Base-by-base conservation (phyloP, 129 eudicot genomes). In the Rutidosis leptorrhynchoides region DNA sequence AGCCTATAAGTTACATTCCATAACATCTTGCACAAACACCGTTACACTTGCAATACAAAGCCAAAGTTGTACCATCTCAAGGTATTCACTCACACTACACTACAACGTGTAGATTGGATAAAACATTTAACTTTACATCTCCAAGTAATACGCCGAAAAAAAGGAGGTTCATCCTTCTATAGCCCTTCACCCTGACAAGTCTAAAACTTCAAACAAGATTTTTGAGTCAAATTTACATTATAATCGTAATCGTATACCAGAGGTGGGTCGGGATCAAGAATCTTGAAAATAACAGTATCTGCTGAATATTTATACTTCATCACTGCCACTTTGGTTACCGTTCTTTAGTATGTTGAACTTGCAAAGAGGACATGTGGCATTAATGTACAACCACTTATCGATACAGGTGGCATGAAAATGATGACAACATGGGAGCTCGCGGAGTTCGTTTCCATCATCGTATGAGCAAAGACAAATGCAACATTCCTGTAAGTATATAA, bases 331-430 rank as follows among this genome's bases (percentile, higher is more conserved):
- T 58, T 75, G 95, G 69, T 67, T 75, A 28, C 86, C 79, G 28
- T 86, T 80, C 67, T 89, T 86, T 35, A 94, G 83, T 77, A 94
- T 86, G 75, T 86, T 86, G 79, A 77, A 79, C 71, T 94, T 94
- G 86, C 99, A 94, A 19, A 94, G 85, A 48, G 97, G 99, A 45
- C 99, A 94, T 7, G 88, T 89, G 42, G 97, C 90, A 21, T 94
- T 89, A 3, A 79, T 81, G 79, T 71, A 84, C 77, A 94, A 45
- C 99, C 99, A 89, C 73, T 82, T 84, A 77, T 86, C 95, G 65
- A 89, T 82, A 81, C 99, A 89, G 17, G 88, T 56, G 3, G 83
- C 46, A 71, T 94, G 99, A 64, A 94, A 94, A 81, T 86, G 99
- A 71, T 94, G 97, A 23, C 78, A 78, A 20, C 99, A 89, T 0